Conservation (phyloP, 768 basidiomycete species). For the Leccinum pellstonianum region DNA sequence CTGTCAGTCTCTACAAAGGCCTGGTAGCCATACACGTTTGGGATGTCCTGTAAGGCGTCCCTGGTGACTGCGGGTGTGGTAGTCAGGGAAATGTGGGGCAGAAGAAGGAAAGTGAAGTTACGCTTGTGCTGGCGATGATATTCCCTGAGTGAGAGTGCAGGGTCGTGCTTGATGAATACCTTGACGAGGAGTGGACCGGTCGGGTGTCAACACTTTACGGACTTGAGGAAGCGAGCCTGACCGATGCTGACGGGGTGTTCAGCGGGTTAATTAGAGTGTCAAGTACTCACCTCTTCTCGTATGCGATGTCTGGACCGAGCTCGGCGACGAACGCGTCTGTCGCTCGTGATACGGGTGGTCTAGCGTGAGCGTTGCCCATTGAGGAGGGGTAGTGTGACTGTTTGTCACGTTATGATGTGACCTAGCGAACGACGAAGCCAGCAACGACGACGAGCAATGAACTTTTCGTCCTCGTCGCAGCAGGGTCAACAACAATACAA, state of each 20-base stretch:
- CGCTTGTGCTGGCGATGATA: conserved; percentile 81
- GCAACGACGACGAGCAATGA: conserved; percentile 12
- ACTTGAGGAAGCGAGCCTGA: conserved; percentile 53
- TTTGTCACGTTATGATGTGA: conserved; percentile 28
- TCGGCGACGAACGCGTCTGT: conserved; percentile 89
- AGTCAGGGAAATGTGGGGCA: background rate
- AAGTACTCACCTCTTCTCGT: conserved; percentile 79
- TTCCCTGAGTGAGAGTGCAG: conserved; percentile 69
- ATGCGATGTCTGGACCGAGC: conserved; percentile 80
- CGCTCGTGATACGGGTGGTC: conserved; percentile 52
- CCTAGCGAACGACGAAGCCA: background rate
- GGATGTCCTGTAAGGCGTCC: conserved; percentile 78
- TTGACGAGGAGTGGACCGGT: conserved; percentile 88
- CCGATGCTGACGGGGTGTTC: conserved; percentile 22
- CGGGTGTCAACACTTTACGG: conserved; percentile 83
- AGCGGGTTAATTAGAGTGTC: background rate
- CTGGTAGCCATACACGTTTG: conserved; percentile 89
- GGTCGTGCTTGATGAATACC: conserved; percentile 94
- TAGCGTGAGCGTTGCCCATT: conserved; percentile 82
- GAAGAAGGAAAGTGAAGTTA: conserved; percentile 35
- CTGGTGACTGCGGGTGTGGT: conserved; percentile 62
- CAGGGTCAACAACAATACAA: conserved; percentile 23
- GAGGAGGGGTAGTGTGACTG: conserved; percentile 23
- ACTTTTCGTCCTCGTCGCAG: conserved; percentile 22
- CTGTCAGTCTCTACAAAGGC: conserved; percentile 92